These are phyloP conservation scores for Pythium aquatile DNA, from an alignment of 352 stramenopile genomes.

Conservation along the genomic window DNA sequence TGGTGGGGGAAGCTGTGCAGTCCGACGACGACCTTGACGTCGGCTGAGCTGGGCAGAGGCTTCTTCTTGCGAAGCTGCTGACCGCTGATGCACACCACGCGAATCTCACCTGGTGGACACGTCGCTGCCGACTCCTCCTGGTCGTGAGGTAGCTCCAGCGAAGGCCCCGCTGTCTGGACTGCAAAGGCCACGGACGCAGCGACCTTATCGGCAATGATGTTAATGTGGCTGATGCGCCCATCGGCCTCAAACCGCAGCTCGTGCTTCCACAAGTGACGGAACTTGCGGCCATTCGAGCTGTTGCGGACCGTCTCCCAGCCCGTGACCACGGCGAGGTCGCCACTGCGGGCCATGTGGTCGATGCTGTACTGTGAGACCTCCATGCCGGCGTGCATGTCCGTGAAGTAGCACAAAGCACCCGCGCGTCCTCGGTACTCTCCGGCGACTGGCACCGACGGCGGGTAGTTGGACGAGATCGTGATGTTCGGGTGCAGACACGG, in stretches of 20 bases:
- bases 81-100: constrained; percentile 76
- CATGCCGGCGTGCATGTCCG: constrained; percentile 65
- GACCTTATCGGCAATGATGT: constrained; percentile 83
- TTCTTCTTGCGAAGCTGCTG: constrained; percentile 55
- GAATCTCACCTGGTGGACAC: constrained; percentile 77
- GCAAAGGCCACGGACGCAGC: constrained; percentile 75
- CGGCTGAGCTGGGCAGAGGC: constrained; percentile 37
- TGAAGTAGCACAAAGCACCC: constrained; percentile 69
- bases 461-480: constrained; percentile 75
- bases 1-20: constrained; percentile 74
- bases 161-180: constrained; percentile 52
- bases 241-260: constrained; percentile 79
- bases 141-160: constrained; percentile 60
- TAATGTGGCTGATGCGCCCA: constrained; percentile 80
- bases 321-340: constrained; percentile 74
- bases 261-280: constrained; percentile 83
- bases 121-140: constrained; percentile 54
- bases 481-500: constrained; percentile 78
- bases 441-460: constrained; percentile 61
- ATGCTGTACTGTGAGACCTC: constrained; percentile 71
- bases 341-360: constrained; percentile 62
- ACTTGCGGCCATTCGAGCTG: constrained; percentile 60
- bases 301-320: constrained; percentile 78
- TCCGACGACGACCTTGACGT: constrained; percentile 62
- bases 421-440: constrained; percentile 67